Base-by-base conservation (phyloP, 2,329 filamentous ascomycete genomes). In the Hypoxylon sp. region DNA sequence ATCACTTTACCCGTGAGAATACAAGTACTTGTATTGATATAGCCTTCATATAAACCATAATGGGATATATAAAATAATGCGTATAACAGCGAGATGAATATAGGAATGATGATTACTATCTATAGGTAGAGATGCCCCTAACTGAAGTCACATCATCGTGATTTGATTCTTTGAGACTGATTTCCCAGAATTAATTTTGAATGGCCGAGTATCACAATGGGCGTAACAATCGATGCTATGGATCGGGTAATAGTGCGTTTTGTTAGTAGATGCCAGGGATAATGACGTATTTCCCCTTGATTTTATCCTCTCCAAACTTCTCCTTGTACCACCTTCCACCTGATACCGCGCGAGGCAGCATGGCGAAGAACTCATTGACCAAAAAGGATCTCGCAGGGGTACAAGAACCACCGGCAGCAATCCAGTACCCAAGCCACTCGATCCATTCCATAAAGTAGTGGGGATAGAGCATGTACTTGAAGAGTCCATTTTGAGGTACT, bases 401-500 rank as follows among this genome's bases (percentile, higher is more conserved):
- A 76, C 91, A 93, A 3, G 82, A 80, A 81, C 84, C 87, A 0
- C 90, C 90, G 63, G 90, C 87, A 73, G 92, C 87, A 79, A 97
- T 87, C 84, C 91, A 94, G 79, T 94, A 99, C 0, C 96, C 96
- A 3, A 87, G 80, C 96, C 96, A 99, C 84, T 99, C 96, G 59
- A 97, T 79, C 96, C 96, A 99, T 82, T 99, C 96, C 77, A 91
- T 92, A n/a, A 97, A 85, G 80, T 98, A 99, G 79, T 99, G 96
- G 72, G 96, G 94, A 80, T 91, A 97, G 66, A 98, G 85, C 77
- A 97, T 88, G 75, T 90, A 91, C 72, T 87, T 85, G 81, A 98
- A 99, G 54, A 97, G 81, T 0, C 94, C 94, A 55, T 91, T 91
- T 76, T 93, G 84, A 0, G 96, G 96, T 58, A 99, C 88, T 82